Base-by-base conservation (phyloP, 2,329 filamentous ascomycete genomes). In the Sphaerulina populicola region DNA sequence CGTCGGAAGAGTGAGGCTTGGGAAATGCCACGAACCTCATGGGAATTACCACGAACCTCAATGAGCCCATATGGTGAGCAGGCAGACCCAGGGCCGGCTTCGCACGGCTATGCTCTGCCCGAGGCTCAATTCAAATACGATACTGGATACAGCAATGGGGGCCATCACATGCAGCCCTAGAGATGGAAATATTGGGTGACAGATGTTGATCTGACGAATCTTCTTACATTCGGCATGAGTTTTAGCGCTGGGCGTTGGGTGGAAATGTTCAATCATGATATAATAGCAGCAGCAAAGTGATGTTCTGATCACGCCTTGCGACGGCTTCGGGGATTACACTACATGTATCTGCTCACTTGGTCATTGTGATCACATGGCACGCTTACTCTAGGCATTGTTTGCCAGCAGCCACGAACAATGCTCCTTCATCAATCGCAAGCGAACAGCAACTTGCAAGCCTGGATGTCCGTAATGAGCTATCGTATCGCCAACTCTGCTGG, bases 51-150 rank as follows among this genome's bases (percentile, higher is more conserved):
- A 11, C 51, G 58, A 36, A 48, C 49, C 23, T 63, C 55, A 35
- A 62, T 60, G 47, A 58, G 54, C 31, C 60, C 57, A 12, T 58
- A 69, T 62, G 52, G 57, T 56, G 51, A 67, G 62, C 53, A 45
- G 27, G 18, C 35, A 30, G 44, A 47, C 7, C 35, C 14, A 4
- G n/a, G 18, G 46, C 51, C 49, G 44, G 54, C 53, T 56, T 57
- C 62, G n/a, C 57, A 62, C 1, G 71, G 71, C 2, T 74, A 74
- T 61, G 60, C 62, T 33, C 46, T 71, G 42, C 71, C 70, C 0
- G 69, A 71, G 33, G 66, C 65, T 49, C 71, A 74, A 55, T 73
- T 71, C 51, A 62, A 60, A 4, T 72, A 74, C 57, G 69, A 73
- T 57, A 71, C 68, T 12, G 64, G 60, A 10, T 73, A 74, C 58